Percentiles rank a stretch among this genome's conserved stretches.
phyloP scores from a whole-genome alignment of 108 stramenopile genomes.

The Hondaea fermentalgiana region DNA sequence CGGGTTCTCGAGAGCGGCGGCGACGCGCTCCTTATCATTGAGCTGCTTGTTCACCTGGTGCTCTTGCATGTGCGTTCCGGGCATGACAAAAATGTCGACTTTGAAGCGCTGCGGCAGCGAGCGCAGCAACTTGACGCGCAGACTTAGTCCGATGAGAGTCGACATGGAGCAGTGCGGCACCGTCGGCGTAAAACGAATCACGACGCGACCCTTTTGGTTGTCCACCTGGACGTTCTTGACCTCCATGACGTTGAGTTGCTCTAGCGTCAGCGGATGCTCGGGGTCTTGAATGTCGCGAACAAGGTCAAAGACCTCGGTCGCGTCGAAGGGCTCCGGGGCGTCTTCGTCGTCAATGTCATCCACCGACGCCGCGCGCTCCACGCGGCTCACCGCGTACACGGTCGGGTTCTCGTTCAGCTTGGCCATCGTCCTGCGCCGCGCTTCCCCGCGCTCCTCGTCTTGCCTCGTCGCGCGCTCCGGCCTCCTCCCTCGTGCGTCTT shows the following conservation, averaged over 20 bases:
- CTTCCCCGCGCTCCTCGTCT: background rate
- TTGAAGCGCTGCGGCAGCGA: slow-evolving; percentile 82
- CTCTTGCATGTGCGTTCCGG: slow-evolving; percentile 92
- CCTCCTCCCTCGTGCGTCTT: too few species aligned
- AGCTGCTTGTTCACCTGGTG: slow-evolving; percentile 92
- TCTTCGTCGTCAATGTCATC: slow-evolving; percentile 24
- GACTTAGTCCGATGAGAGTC: slow-evolving; percentile 89
- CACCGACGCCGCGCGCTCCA: background rate
- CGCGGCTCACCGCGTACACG: slow-evolving; percentile 9
- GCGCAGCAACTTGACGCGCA: slow-evolving; percentile 83
- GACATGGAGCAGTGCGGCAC: slow-evolving; percentile 99
- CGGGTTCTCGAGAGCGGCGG: slow-evolving; percentile 95
- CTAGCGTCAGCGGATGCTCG: slow-evolving; percentile 91
- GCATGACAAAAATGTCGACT: slow-evolving; percentile 64
- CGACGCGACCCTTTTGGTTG: slow-evolving; percentile 24
- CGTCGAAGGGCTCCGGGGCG: slow-evolving; percentile 35
- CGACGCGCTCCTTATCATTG: slow-evolving; percentile 92
- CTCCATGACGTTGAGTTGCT: slow-evolving; percentile 85
- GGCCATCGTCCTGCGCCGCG: background rate
- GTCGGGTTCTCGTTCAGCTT: slow-evolving; percentile 36
- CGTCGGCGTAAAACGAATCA: slow-evolving; percentile 59
- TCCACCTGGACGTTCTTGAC: slow-evolving; percentile 61
- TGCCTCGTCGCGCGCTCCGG: background rate
- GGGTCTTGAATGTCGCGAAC: slow-evolving; percentile 95
- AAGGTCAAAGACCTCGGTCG: slow-evolving; percentile 84